Evolutionary conservation across 1,139 yeast species (phyloP).

Genomic region (Groenewaldozyma auringiensis): DNA sequence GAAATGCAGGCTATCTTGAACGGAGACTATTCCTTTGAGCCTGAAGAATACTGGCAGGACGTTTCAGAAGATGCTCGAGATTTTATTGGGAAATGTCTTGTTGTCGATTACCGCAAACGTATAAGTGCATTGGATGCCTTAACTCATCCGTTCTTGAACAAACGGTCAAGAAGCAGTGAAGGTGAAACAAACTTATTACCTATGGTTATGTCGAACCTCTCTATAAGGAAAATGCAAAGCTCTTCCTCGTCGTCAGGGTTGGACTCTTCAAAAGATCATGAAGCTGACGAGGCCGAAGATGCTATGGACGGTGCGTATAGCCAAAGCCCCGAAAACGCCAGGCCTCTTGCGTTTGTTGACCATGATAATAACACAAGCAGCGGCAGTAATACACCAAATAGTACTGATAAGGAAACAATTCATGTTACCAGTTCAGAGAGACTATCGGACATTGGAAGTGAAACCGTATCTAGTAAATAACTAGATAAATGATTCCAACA

Average conservation of each 20-base stretch:
- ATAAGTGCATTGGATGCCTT: conserved; percentile 42
- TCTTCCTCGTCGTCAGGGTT: conserved; percentile 10
- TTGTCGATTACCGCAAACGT: conserved; percentile 40
- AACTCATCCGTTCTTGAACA: conserved; percentile 42
- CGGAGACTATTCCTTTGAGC: conserved; percentile 55
- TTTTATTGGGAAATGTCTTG: conserved; percentile 51
- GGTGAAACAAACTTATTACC: conserved; percentile 31
- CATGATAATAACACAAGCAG: neutral
- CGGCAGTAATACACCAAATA: neutral
- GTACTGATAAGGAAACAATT: neutral
- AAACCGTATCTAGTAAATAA: neutral
- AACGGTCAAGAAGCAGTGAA: conserved; percentile 8
- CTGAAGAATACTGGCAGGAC: conserved; percentile 51
- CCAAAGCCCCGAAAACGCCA: conserved; percentile 25
- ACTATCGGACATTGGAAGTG: neutral
- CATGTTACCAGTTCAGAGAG: neutral
- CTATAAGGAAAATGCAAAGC: conserved; percentile 19
- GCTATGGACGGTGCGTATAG: conserved; percentile 34
- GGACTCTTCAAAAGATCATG: conserved; percentile 5
- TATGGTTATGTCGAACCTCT: conserved; percentile 28
- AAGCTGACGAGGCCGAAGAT: conserved; percentile 9
- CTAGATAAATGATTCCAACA: no score
- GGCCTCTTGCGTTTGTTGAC: conserved; percentile 6
- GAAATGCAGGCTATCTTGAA: conserved; percentile 53
- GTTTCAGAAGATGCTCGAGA: conserved; percentile 50